Conservation (phyloP, 2,329 filamentous ascomycete species). For the Pseudogymnoascus sp. region DNA sequence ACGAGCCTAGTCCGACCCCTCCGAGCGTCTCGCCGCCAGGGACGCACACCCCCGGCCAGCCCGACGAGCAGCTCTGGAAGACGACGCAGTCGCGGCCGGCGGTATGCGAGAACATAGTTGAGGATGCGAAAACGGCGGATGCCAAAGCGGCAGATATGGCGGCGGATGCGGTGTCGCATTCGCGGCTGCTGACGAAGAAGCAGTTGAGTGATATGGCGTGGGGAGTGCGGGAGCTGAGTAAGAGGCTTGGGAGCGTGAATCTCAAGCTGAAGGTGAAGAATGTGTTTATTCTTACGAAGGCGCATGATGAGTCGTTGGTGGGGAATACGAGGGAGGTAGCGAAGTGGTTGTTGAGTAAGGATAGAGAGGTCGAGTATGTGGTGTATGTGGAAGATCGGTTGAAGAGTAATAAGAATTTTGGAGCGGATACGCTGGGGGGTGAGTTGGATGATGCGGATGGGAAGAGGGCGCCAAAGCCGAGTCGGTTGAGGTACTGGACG, state of each 20-base stretch:
- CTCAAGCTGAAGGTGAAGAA: conserved; percentile 73
- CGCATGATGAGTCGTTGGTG: conserved; percentile 75
- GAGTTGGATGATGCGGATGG: conserved; percentile 28
- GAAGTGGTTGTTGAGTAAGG: conserved; percentile 68
- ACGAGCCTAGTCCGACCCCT: not conserved
- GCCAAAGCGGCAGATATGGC: not conserved
- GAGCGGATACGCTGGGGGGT: conserved; percentile 52
- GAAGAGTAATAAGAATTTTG: conserved; percentile 61
- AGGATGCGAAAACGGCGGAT: conserved; percentile 6
- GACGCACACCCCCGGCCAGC: conserved; percentile 35
- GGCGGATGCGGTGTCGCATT: conserved; percentile 31
- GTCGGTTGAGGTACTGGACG: conserved; percentile 73
- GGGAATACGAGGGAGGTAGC: conserved; percentile 67
- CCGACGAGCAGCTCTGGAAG: conserved; percentile 49
- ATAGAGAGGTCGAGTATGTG: conserved; percentile 58
- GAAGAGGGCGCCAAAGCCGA: conserved; percentile 16
- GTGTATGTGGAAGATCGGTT: conserved; percentile 79
- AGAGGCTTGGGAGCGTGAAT: conserved; percentile 73
- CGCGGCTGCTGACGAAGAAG: conserved; percentile 83
- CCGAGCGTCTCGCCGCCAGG: not conserved
- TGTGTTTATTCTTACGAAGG: conserved; percentile 85
- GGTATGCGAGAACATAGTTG: not conserved
- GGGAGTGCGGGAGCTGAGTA: conserved; percentile 83
- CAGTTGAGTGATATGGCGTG: conserved; percentile 95
- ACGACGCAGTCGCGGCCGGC: conserved; percentile 14